A percentile compares a stretch with the other conserved stretches of the same genome.
Conservation (phyloP, 768 basidiomycete genomes). For the Phaffia tasmanica region DNA sequence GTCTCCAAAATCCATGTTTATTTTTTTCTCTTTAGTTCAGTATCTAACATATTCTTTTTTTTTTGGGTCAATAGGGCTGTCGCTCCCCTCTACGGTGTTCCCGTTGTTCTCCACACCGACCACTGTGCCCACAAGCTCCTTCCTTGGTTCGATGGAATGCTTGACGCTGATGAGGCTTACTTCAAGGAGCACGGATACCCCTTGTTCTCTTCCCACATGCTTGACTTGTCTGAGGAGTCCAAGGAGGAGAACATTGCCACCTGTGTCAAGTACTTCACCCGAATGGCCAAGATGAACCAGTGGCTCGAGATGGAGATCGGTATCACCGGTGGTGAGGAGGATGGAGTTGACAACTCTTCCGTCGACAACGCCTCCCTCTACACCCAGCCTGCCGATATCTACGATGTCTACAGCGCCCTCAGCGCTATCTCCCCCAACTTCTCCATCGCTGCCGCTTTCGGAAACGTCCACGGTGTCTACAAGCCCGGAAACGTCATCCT, state of each 20-base stretch:
- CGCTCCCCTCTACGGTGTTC: slow-evolving; percentile 36
- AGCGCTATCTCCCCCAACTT: slow-evolving; percentile 79
- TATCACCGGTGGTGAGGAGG: slow-evolving; percentile 96
- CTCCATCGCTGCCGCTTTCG: slow-evolving; percentile 90
- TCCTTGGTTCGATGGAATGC: slow-evolving; percentile 98
- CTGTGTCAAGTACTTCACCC: slow-evolving; percentile 88
- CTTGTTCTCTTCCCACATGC: slow-evolving; percentile 73
- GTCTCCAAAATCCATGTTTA: neutral
- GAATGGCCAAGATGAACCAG: slow-evolving; percentile 78
- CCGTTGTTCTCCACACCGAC: slow-evolving; percentile 94
- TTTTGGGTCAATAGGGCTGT: slow-evolving; percentile 3
- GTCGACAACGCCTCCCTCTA: slow-evolving; percentile 90
- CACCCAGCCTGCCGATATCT: slow-evolving; percentile 95
- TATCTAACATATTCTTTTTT: neutral
- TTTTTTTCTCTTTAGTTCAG: neutral
- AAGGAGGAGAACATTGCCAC: slow-evolving; percentile 83
- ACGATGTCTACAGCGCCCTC: slow-evolving; percentile 77
- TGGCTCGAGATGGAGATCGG: slow-evolving; percentile 99
- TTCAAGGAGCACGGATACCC: slow-evolving; percentile 72
- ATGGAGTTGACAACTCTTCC: slow-evolving; percentile 88
- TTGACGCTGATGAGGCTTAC: slow-evolving; percentile 86
- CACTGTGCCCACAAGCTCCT: slow-evolving; percentile 97
- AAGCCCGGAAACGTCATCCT: slow-evolving; percentile 86
- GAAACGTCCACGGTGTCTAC: slow-evolving; percentile 99
- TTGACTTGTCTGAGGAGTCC: slow-evolving; percentile 78